A percentile compares a stretch with the other conserved stretches of the same genome.
These are phyloP conservation scores for Hymenoscyphus albidus DNA, from an alignment of 2,329 filamentous ascomycete species.

Conservation along the genomic window DNA sequence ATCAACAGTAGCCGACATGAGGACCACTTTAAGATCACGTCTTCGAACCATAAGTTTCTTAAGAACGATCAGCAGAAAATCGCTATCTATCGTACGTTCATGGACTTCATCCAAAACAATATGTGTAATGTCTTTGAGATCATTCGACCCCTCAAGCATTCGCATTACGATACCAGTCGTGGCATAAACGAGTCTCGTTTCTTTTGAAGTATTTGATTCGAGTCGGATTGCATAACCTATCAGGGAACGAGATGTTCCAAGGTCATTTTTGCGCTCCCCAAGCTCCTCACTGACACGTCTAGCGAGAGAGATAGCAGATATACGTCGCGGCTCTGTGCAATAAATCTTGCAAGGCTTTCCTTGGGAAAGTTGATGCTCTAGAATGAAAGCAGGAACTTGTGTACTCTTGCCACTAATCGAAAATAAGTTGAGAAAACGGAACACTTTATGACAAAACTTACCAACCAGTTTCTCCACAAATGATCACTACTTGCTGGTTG, in stretches of 20 bases:
- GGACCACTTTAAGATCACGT: constrained; percentile 81
- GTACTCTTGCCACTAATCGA: constrained; percentile 80
- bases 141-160: constrained; percentile 87
- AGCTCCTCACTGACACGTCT: constrained; percentile 92
- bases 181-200: constrained; percentile 85
- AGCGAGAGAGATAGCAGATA: constrained; percentile 92
- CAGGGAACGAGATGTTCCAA: constrained; percentile 78
- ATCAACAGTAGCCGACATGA: constrained; percentile 98
- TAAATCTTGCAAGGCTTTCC: constrained; percentile 87
- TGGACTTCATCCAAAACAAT: constrained; percentile 97
- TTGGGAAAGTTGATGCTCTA: constrained; percentile 80
- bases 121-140: constrained; percentile 86
- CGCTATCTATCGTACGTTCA: constrained; percentile 92
- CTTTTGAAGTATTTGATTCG: constrained; percentile 77
- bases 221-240: constrained; percentile 93
- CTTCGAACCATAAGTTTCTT: constrained; percentile 72
- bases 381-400: constrained; percentile 88
- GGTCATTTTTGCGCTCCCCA: constrained; percentile 75
- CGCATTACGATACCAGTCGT: constrained; percentile 93
- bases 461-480: constrained; percentile 95
- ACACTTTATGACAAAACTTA: constrained; percentile 33
- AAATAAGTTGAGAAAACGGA: constrained; percentile 6
- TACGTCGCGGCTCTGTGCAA: constrained; percentile 90
- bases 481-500: constrained; percentile 78
- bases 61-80: constrained; percentile 90